Conservation (phyloP, 2,329 filamentous ascomycete species). For the Alternaria sp. region DNA sequence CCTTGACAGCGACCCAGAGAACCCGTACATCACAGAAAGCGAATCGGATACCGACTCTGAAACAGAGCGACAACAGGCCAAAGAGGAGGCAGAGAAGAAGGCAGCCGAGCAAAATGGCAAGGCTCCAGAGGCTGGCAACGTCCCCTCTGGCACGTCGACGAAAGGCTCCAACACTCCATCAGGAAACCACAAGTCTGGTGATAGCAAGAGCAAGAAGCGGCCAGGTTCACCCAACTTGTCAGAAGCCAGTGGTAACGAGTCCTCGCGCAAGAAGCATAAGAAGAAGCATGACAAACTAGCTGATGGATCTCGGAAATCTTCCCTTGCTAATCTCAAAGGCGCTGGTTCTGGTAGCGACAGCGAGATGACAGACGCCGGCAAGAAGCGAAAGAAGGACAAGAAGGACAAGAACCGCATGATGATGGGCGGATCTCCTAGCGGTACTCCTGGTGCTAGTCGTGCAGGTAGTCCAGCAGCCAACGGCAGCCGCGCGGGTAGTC, state of each 20-base stretch:
- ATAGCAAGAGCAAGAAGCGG: slow-evolving; percentile 73
- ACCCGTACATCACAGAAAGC: slow-evolving; percentile 42
- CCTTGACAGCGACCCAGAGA: slow-evolving; percentile 78
- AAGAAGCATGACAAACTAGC: slow-evolving; percentile 46
- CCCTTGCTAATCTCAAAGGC: slow-evolving; percentile 42
- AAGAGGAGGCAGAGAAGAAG: slow-evolving; percentile 62
- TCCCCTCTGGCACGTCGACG: slow-evolving; percentile 64
- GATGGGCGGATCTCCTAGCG: slow-evolving; percentile 63
- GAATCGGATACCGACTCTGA: slow-evolving; percentile 64
- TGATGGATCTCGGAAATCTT: slow-evolving; percentile 38
- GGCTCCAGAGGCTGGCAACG: slow-evolving; percentile 54
- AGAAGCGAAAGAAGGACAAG: slow-evolving; percentile 64
- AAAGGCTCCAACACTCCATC: slow-evolving; percentile 76
- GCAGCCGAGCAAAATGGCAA: slow-evolving; percentile 57
- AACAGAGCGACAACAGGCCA: slow-evolving; percentile 67
- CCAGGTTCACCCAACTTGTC: slow-evolving; percentile 86
- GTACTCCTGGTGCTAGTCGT: slow-evolving; percentile 69
- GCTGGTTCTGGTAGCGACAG: slow-evolving; percentile 74
- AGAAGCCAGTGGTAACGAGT: slow-evolving; percentile 92
- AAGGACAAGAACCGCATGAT: slow-evolving; percentile 67
- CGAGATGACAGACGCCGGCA: slow-evolving; percentile 74
- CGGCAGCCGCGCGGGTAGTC: slow-evolving; percentile 43
- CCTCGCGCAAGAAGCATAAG: slow-evolving; percentile 69
- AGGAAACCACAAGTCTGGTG: slow-evolving; percentile 60
- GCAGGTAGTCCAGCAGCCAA: slow-evolving; percentile 53